These are phyloP conservation scores for Mycena alexandri DNA, from an alignment of 768 basidiomycete species.

Conservation along the genomic window DNA sequence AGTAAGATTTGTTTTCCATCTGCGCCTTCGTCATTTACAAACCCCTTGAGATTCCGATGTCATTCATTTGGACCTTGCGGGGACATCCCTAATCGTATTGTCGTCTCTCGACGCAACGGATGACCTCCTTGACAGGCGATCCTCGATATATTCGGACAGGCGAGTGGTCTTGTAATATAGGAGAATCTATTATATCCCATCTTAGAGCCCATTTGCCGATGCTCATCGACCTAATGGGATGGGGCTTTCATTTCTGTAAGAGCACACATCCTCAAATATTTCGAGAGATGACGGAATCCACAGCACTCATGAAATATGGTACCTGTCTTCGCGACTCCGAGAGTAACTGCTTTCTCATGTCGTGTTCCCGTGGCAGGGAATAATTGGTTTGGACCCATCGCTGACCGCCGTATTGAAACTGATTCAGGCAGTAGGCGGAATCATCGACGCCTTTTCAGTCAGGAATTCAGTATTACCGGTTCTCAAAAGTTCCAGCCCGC, in stretches of 20 bases:
- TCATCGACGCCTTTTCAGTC: constrained; percentile 39
- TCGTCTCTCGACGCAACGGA: constrained; percentile 34
- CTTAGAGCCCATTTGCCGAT: constrained; percentile 15
- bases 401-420: neutral
- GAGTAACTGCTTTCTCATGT: neutral
- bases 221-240: constrained; percentile 17
- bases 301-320: constrained; percentile 36
- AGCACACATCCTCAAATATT: neutral
- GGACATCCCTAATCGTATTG: constrained; percentile 48
- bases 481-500: constrained; percentile 34
- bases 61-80: constrained; percentile 46
- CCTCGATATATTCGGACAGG: too few relatives aligned
- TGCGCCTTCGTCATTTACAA: neutral
- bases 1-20: constrained; percentile 32
- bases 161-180: too few relatives aligned
- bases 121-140: too few relatives aligned
- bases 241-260: neutral
- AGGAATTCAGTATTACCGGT: constrained; percentile 38
- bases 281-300: neutral
- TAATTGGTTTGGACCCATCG: neutral
- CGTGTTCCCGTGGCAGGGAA: constrained; percentile 34
- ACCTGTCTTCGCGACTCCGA: neutral
- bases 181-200: too few relatives aligned
- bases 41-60: constrained; percentile 39
- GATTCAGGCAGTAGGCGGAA: constrained; percentile 33